Evolutionary conservation across 1,284 basidiomycete species (phyloP).

Genomic region (Phellinidium pouzarii): DNA sequence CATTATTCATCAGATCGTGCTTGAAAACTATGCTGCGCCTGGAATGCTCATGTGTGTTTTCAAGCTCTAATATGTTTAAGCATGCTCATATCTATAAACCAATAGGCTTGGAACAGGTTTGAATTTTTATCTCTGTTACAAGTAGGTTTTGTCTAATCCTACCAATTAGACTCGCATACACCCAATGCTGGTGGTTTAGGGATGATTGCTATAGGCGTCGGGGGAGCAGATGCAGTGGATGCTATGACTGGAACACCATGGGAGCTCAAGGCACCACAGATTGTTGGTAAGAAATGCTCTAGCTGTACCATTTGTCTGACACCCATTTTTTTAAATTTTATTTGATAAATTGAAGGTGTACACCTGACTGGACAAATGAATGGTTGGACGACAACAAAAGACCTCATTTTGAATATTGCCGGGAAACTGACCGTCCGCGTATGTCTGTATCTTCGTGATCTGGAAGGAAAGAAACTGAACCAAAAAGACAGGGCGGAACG

Average conservation of each 20-base stretch:
- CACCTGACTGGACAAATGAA: constrained; percentile 84
- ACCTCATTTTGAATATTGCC: constrained; percentile 91
- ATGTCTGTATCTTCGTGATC: constrained; percentile 26
- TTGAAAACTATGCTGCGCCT: constrained; percentile 95
- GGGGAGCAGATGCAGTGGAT: constrained; percentile 98
- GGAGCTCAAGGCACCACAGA: constrained; percentile 93
- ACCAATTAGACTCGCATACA: constrained; percentile 85
- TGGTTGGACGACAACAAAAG: constrained; percentile 96
- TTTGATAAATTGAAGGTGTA: too few relatives aligned
- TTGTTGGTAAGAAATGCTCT: constrained; percentile 54
- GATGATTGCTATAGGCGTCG: constrained; percentile 97
- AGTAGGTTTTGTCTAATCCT: neutral
- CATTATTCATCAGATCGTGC: constrained; percentile 97
- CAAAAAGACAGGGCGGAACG: constrained; percentile 76
- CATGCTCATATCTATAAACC: constrained; percentile 19
- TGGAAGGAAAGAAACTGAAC: neutral
- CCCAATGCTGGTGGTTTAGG: constrained; percentile 98
- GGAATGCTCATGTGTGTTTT: constrained; percentile 70
- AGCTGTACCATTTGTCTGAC: neutral
- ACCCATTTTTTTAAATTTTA: neutral
- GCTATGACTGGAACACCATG: constrained; percentile 98
- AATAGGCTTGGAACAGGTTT: constrained; percentile 69
- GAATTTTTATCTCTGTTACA: neutral
- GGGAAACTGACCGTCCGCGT: constrained; percentile 93
- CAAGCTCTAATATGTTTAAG: neutral